Base-by-base conservation (phyloP, 2,329 filamentous ascomycete genomes). In the Alternaria gaisen region DNA sequence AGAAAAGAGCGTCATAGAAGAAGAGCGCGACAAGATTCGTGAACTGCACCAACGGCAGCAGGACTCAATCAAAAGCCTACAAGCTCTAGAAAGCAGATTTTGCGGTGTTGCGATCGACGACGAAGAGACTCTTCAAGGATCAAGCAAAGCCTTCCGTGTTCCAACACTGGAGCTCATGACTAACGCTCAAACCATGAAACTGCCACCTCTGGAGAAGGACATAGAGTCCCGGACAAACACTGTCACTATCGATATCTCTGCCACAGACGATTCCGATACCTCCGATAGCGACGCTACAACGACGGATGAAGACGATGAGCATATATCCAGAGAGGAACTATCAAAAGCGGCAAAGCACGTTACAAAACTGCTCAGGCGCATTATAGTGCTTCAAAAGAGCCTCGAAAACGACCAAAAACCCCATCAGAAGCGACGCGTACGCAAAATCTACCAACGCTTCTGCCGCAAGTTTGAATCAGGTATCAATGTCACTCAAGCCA, bases 21-120 rank as follows among this genome's bases (percentile, higher is more conserved):
- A 67, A 51, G 70, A 72, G 48, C 64, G 66, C 20, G 61, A 73
- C 28, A 71, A 65, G 32, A 71, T 74, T n/a, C 67, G 72, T 4
- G 65, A 68, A 24, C 53, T 74, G 5, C 68, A 75, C 54, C 64
- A 69, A 34, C 67, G 63, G 11, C 70, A 74, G 41, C 71, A 75
- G 60, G 61, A 72, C 16, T 73, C 73, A 0, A 53, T 72, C 2
- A 66, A 60, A 44, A 65, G 58, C 36, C 48, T 74, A 2, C 60
- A 65, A 53, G 60, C 65, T 14, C 53, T 74, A 3, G 72, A 74
- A 32, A 63, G 38, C 11, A 72, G 65, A 44, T 56, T 75, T 5
- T 56, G 58, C 38, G 58, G 65, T 12, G 38, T 63, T 8, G 53
- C 61, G 22, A 34, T 72, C 10, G 61, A 65, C 34, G 65, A 71